A percentile compares a stretch with the other conserved stretches of the same genome.
Conservation (phyloP, 306 rosid species). For the Fragaria iinumae region DNA sequence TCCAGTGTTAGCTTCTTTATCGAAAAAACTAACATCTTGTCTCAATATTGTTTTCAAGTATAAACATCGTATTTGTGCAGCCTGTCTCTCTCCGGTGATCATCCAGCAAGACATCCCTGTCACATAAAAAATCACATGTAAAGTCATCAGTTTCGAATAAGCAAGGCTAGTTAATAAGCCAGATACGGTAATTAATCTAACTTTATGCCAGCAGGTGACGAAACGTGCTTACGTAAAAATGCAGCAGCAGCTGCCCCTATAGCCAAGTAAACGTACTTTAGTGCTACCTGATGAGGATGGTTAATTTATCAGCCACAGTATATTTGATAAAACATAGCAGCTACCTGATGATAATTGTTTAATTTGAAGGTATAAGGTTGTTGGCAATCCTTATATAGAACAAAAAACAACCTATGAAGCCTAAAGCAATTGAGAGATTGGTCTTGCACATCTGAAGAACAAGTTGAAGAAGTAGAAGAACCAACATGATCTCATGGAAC, state of each 20-base stretch:
- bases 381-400: too few species aligned
- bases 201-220: background rate
- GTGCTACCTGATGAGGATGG: background rate
- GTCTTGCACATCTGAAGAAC: too few species aligned
- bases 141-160: background rate
- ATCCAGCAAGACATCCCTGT: slow-evolving; percentile 83
- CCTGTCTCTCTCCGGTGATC: slow-evolving; percentile 82
- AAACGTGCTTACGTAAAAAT: background rate
- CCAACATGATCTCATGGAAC: too few species aligned
- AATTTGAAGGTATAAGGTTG: too few species aligned
- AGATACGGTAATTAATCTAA: background rate
- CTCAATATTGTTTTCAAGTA: slow-evolving; percentile 74
- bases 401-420: too few species aligned
- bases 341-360: too few species aligned
- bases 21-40: slow-evolving; percentile 77
- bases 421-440: too few species aligned
- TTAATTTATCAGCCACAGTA: background rate
- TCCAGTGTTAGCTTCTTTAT: slow-evolving; percentile 61
- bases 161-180: background rate
- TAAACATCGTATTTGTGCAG: slow-evolving; percentile 67
- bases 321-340: too few species aligned
- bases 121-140: slow-evolving; percentile 19
- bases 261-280: background rate
- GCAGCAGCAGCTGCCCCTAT: background rate
- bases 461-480: too few species aligned